A percentile compares a stretch with the other conserved stretches of the same genome.
Evolutionary conservation across 345 rosid species (phyloP).

Genomic region (Eucalyptus melliodora): DNA sequence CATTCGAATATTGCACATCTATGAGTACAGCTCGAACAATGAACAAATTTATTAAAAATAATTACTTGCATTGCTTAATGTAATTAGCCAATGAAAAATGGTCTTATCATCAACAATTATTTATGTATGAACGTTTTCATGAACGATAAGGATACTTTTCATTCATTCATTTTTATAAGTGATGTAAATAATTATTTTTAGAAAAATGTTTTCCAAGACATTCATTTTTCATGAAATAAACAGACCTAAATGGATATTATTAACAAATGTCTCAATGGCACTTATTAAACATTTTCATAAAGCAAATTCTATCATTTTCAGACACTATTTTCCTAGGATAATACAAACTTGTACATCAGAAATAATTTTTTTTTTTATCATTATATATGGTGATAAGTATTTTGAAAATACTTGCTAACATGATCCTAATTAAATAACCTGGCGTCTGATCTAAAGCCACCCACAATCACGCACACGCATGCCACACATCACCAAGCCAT

Average conservation of each 20-base stretch:
- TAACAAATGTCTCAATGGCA: background rate
- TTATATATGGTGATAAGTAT: background rate
- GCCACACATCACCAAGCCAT: background rate
- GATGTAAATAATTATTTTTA: no score
- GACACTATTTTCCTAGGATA: background rate
- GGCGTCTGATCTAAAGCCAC: background rate
- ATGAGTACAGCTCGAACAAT: no score
- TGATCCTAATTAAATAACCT: background rate
- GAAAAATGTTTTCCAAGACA: fast-evolving
- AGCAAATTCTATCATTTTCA: background rate
- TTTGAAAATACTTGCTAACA: background rate
- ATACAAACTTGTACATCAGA: background rate
- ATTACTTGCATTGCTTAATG: no score
- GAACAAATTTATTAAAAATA: no score
- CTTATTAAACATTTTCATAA: background rate
- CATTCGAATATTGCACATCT: no score
- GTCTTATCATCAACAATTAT: no score
- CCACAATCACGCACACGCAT: background rate
- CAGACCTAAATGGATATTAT: background rate
- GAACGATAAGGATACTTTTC: no score
- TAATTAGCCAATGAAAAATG: no score
- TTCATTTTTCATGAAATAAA: no score
- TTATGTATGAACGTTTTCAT: no score
- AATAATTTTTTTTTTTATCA: background rate
- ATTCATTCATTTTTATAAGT: no score